These are phyloP conservation scores for Petasospora rhodanensis DNA, from an alignment of 1,139 yeast species.

Conservation along the genomic window DNA sequence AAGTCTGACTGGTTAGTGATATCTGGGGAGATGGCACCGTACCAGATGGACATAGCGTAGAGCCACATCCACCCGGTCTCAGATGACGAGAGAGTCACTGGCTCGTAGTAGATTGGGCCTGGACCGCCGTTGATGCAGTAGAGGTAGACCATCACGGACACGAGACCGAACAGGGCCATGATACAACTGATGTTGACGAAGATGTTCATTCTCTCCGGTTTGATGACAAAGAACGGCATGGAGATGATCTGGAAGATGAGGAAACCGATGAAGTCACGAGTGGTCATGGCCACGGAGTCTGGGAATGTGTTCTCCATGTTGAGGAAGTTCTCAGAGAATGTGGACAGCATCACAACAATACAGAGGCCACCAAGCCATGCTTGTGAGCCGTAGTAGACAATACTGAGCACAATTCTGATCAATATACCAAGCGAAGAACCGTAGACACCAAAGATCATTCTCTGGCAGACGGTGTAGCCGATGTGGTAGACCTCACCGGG, in stretches of 20 bases:
- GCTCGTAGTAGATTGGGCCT: constrained; percentile 27
- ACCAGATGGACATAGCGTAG: constrained; percentile 30
- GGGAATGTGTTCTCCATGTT: constrained; percentile 34
- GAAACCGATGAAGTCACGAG: constrained; percentile 31
- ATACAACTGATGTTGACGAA: constrained; percentile 28
- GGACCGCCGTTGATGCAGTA: constrained; percentile 27
- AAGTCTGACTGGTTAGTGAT: constrained; percentile 42
- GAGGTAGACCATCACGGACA: constrained; percentile 29
- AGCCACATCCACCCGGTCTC: constrained; percentile 30
- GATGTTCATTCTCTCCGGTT: constrained; percentile 28
- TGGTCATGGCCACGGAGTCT: constrained; percentile 31
- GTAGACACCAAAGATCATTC: constrained; percentile 30
- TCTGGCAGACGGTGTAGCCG: constrained; percentile 30
- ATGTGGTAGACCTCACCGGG: constrained; percentile 30
- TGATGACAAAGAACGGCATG: constrained; percentile 24
- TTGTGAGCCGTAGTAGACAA: constrained; percentile 33
- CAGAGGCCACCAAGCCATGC: constrained; percentile 36
- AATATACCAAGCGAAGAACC: constrained; percentile 34
- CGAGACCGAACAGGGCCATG: constrained; percentile 29
- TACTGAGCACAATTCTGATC: constrained; percentile 32
- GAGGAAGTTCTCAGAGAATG: constrained; percentile 29
- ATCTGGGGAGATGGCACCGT: constrained; percentile 34
- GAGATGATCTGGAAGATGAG: constrained; percentile 28
- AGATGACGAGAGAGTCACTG: constrained; percentile 18
- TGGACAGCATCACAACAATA: constrained; percentile 28